A percentile compares a stretch with the other conserved stretches of the same genome.
phyloP scores from a whole-genome alignment of 192 early-diverging fungal genomes.

The Piromyces finnis region DNA sequence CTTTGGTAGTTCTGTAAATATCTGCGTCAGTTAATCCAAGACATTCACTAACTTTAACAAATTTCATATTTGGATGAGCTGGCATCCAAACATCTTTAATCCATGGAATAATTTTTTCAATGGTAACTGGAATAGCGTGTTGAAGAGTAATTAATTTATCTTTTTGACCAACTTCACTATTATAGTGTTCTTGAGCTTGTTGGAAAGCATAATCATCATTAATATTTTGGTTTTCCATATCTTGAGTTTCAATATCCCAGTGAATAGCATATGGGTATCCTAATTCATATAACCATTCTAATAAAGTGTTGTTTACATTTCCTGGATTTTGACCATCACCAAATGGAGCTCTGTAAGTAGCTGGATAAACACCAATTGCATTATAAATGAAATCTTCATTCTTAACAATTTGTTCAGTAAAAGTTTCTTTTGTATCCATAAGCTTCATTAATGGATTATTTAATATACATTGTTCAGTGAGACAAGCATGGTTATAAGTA shows the following conservation, averaged over 20 bases:
- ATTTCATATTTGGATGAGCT: not conserved
- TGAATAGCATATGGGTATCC: not conserved
- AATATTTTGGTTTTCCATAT: not conserved
- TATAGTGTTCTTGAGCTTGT: not conserved
- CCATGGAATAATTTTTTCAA: not conserved
- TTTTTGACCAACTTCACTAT: not conserved
- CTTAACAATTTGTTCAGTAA: not conserved
- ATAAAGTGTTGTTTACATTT: not conserved
- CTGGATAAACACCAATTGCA: not conserved
- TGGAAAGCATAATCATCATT: not conserved
- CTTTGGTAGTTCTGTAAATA: not conserved
- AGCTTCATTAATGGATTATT: not conserved
- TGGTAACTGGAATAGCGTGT: not conserved
- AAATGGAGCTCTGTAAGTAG: not conserved
- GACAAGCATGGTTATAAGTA: not conserved
- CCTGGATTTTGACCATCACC: not conserved
- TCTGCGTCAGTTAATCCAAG: not conserved
- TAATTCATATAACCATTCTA: not conserved
- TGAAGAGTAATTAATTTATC: not conserved
- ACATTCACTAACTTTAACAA: not conserved
- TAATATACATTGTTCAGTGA: not conserved
- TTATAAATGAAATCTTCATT: not conserved
- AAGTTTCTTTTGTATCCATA: not conserved
- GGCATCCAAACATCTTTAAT: not conserved
- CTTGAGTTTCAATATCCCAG: not conserved